A percentile compares a stretch with the other conserved stretches of the same genome.
Evolutionary conservation across 768 basidiomycete species (phyloP).

Genomic region (Kwoniella dejecticola): DNA sequence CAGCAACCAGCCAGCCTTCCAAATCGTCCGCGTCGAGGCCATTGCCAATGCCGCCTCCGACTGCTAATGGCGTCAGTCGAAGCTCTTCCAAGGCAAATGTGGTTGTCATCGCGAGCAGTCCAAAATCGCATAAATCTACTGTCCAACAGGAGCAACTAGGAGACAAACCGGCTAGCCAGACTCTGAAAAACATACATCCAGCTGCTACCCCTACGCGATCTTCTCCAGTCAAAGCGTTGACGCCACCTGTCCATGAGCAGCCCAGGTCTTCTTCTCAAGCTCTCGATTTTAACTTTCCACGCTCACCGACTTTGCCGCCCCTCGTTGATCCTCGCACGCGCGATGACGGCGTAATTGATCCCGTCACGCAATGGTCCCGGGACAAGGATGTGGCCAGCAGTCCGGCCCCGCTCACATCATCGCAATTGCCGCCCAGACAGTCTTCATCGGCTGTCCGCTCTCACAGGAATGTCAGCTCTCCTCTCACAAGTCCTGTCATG

Average conservation of each 20-base stretch:
- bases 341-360: neutral
- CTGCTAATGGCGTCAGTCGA: neutral
- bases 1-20: neutral
- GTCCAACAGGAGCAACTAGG: neutral
- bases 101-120: constrained; percentile 17
- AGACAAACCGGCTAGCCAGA: neutral
- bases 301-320: constrained; percentile 30
- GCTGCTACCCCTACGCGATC: neutral
- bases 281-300: constrained; percentile 28
- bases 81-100: constrained; percentile 16
- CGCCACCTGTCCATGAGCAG: constrained; percentile 4
- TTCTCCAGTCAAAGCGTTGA: neutral
- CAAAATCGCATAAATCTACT: neutral
- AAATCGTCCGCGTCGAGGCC: constrained; percentile 21
- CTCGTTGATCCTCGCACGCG: constrained; percentile 19
- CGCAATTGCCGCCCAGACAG: constrained; percentile 19
- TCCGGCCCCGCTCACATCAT: constrained; percentile 1
- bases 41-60: constrained; percentile 29
- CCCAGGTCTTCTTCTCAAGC: constrained; percentile 9
- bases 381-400: neutral
- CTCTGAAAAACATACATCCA: neutral
- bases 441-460: constrained; percentile 16
- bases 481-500: constrained; percentile 17
- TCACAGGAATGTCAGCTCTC: constrained; percentile 14
- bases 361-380: constrained; percentile 16